These are phyloP conservation scores for Podospora appendiculata DNA, from an alignment of 495 filamentous ascomycete species.

Conservation along the genomic window DNA sequence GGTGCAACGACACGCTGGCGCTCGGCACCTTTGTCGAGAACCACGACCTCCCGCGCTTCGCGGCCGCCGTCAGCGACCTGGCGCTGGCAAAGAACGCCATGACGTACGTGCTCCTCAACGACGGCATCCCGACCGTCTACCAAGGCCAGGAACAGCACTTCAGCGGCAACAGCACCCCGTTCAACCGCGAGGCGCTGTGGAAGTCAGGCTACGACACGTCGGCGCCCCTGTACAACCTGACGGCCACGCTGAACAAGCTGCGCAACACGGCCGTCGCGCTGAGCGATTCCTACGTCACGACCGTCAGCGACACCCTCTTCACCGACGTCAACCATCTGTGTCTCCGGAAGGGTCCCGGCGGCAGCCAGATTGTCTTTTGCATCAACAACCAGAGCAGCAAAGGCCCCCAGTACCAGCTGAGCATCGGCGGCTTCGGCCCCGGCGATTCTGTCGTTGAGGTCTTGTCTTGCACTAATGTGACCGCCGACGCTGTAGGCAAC, in stretches of 20 bases:
- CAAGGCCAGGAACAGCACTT: slow-evolving; percentile 70
- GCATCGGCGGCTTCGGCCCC: slow-evolving; percentile 16
- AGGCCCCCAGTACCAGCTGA: slow-evolving; percentile 14
- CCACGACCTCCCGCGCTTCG: slow-evolving; percentile 67
- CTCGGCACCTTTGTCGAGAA: slow-evolving; percentile 69
- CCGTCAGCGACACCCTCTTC: slow-evolving; percentile 47
- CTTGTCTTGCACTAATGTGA: slow-evolving; percentile 11
- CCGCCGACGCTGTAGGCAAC: slow-evolving; percentile 12
- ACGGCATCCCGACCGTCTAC: slow-evolving; percentile 39
- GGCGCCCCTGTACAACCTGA: slow-evolving; percentile 51
- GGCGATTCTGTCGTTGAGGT: slow-evolving; percentile 22
- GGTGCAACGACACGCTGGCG: slow-evolving; percentile 21
- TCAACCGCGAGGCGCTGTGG: slow-evolving; percentile 73
- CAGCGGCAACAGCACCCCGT: slow-evolving; percentile 48
- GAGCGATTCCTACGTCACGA: slow-evolving; percentile 39
- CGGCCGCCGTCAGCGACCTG: slow-evolving; percentile 45
- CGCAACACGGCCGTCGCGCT: slow-evolving; percentile 44
- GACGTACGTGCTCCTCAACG: slow-evolving; percentile 60
- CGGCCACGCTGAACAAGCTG: slow-evolving; percentile 47
- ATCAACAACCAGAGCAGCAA: slow-evolving; percentile 24
- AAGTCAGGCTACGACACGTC: slow-evolving; percentile 51
- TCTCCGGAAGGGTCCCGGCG: slow-evolving; percentile 57
- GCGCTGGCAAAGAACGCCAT: slow-evolving; percentile 64
- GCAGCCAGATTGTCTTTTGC: slow-evolving; percentile 34
- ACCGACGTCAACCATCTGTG: slow-evolving; percentile 50